These are phyloP conservation scores for Pseudogymnoascus sp. DNA, from an alignment of 2,329 filamentous ascomycete species.

Conservation along the genomic window DNA sequence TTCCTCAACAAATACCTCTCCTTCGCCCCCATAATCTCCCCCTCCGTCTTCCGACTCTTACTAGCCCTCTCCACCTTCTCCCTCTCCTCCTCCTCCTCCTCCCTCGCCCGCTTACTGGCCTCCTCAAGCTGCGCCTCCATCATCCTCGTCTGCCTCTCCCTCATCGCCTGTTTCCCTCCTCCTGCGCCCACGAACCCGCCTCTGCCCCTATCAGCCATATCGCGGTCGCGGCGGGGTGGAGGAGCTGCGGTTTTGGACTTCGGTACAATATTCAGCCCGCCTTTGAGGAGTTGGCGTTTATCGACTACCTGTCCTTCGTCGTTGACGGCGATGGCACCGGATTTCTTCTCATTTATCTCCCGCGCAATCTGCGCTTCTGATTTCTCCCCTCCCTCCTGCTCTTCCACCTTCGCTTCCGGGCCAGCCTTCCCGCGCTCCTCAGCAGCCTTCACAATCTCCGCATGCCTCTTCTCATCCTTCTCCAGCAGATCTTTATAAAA, in stretches of 20 bases:
- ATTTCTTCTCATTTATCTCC: conserved; percentile 54
- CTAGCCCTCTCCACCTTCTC: conserved; percentile 53
- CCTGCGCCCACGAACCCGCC: conserved; percentile 34
- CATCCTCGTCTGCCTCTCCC: conserved; percentile 71
- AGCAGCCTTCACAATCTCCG: conserved; percentile 59
- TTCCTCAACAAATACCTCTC: conserved; percentile 75
- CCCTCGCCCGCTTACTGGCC: conserved; percentile 60
- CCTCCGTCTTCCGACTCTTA: conserved; percentile 71
- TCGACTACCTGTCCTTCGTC: conserved; percentile 79
- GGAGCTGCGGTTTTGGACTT: conserved; percentile 46
- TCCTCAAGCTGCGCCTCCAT: conserved; percentile 69
- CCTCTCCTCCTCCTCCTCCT: conserved; percentile 58
- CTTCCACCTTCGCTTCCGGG: conserved; percentile 28
- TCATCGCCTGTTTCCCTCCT: conserved; percentile 54
- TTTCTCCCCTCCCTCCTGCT: conserved; percentile 38
- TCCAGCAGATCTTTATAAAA: conserved; percentile 71
- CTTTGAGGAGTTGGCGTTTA: conserved; percentile 68
- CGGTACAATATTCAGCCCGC: conserved; percentile 63
- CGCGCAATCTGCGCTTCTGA: conserved; percentile 55
- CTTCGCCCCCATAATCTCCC: conserved; percentile 67
- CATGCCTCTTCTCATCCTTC: conserved; percentile 59
- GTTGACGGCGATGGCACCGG: conserved; percentile 57
- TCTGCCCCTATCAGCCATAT: conserved; percentile 10
- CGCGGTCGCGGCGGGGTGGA: background rate
- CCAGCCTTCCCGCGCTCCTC: conserved; percentile 43